phyloP scores from a whole-genome alignment of 164 flowering plant genomes.

The Buxus sempervirens region DNA sequence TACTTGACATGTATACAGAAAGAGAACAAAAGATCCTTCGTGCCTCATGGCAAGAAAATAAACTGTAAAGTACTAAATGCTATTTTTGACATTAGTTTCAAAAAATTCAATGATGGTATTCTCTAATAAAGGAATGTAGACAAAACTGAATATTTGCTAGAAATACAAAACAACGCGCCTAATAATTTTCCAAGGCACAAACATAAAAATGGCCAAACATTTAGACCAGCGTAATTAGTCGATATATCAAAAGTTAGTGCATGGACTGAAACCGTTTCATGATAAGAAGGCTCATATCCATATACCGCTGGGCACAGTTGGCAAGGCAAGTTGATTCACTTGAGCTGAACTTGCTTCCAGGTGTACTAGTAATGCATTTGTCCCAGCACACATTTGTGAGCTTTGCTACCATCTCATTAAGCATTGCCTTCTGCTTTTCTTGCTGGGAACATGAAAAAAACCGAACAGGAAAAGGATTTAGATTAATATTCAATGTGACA shows the following conservation, averaged over 20 bases:
- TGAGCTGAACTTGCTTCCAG: constrained; percentile 92
- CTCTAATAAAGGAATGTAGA: not conserved
- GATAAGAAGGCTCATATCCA: constrained; percentile 65
- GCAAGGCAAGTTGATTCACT: constrained; percentile 75
- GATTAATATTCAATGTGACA: too few relatives aligned
- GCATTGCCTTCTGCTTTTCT: constrained; percentile 75
- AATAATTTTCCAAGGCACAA: not conserved
- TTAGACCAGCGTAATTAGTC: not conserved
- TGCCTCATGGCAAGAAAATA: too few relatives aligned
- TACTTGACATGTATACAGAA: too few relatives aligned
- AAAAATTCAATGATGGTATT: too few relatives aligned
- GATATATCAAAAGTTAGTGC: constrained; percentile 22
- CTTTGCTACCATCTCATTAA: constrained; percentile 77
- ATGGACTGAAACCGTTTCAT: constrained; percentile 67
- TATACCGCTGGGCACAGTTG: constrained; percentile 78
- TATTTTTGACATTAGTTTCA: not conserved
- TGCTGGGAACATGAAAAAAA: constrained; percentile 40
- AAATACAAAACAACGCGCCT: not conserved
- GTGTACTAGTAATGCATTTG: constrained; percentile 78
- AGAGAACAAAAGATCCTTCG: too few relatives aligned
- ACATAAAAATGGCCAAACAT: not conserved
- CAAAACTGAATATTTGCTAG: not conserved
- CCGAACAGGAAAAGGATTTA: too few relatives aligned
- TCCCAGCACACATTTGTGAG: constrained; percentile 84
- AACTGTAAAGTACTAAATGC: too few relatives aligned